Percentiles rank a stretch among this genome's conserved stretches.
Evolutionary conservation across 768 basidiomycete species (phyloP).

Genomic region (Panellus pusillus): DNA sequence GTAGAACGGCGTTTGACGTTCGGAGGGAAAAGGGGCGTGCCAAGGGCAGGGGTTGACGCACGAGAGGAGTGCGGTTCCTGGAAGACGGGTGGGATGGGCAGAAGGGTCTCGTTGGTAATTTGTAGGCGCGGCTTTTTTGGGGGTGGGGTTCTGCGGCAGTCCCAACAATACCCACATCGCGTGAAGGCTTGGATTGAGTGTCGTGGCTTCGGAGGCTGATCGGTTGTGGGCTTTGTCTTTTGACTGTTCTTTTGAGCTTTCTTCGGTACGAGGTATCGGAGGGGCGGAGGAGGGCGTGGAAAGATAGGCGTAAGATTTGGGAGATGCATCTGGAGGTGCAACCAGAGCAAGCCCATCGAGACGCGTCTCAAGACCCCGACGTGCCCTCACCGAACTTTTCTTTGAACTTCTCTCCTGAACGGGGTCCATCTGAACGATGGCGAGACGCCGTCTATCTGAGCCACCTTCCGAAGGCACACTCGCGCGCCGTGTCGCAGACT

Average conservation of each 20-base stretch:
- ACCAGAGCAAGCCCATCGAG: constrained; percentile 62
- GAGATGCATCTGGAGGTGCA: constrained; percentile 69
- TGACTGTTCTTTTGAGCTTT: background rate
- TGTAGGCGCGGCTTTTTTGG: constrained; percentile 23
- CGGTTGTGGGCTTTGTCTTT: constrained; percentile 38
- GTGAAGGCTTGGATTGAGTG: constrained; percentile 30
- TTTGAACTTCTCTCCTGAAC: constrained; percentile 29
- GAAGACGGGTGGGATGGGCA: constrained; percentile 26
- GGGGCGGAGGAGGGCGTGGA: constrained; percentile 54
- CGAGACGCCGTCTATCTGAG: constrained; percentile 63
- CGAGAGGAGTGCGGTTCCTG: constrained; percentile 34
- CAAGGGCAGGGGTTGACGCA: background rate
- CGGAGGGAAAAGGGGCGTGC: constrained; percentile 14
- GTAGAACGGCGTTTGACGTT: constrained; percentile 24
- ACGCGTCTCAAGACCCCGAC: constrained; percentile 40
- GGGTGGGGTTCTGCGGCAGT: constrained; percentile 27
- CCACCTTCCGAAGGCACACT: constrained; percentile 59
- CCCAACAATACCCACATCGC: constrained; percentile 52
- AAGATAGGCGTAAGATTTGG: constrained; percentile 50
- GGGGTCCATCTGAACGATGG: constrained; percentile 63
- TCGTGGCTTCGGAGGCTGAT: constrained; percentile 48
- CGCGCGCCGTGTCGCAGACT: constrained; percentile 39
- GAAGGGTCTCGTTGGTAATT: constrained; percentile 29
- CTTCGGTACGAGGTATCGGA: constrained; percentile 23
- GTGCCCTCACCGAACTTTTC: constrained; percentile 35